Base-by-base conservation (phyloP, 2,329 filamentous ascomycete species). In the Aspergillus hortae region DNA sequence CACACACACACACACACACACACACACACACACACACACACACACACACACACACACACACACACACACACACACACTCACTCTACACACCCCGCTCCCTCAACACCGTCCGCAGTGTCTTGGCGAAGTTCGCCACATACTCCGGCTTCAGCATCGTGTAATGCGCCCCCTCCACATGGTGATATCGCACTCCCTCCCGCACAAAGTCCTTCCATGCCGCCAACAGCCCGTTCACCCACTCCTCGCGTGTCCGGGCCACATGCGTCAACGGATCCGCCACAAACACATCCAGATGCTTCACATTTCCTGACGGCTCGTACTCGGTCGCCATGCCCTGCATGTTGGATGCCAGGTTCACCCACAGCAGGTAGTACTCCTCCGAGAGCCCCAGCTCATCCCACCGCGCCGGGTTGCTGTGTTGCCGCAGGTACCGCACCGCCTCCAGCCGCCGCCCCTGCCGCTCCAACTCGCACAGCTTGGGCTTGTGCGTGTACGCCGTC, bases 261-360 rank as follows among this genome's bases (percentile, higher is more conserved):
- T 48, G 35, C 6, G 27, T 42, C 5, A 42, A 42, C 6, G 52
- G 52, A 42, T 55, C 52, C 10, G 46, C 52, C 6, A 52, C 52
- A 21, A 55, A 55, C 2, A 55, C 46, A 19, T 55, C 52, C 23
- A 55, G n/a, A 14, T 21, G 23, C 11, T 27, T n/a, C 6, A 55
- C 49, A 4, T 14, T 52, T 2, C 52, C 52, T 3, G 27, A 9
- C 1, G 52, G 52, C 2, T 48, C 45, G 10, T 55, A 55, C 11
- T 40, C 35, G 10, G n/a, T n/a, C 14, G 33, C 46, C 33, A 30
- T 40, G 25, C 33, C 32, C 33, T 38, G 30, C 19, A 47, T 36
- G 33, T 47, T 47, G 4, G 15, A n/a, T 12, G 38, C 48, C 2
- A 42, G 47, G 4, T 46, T 30, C 2, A 47, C 48, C 21, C 48